Evolutionary conservation across 306 rosid genomes (phyloP).

Genomic region (Arachis hypogaea): DNA sequence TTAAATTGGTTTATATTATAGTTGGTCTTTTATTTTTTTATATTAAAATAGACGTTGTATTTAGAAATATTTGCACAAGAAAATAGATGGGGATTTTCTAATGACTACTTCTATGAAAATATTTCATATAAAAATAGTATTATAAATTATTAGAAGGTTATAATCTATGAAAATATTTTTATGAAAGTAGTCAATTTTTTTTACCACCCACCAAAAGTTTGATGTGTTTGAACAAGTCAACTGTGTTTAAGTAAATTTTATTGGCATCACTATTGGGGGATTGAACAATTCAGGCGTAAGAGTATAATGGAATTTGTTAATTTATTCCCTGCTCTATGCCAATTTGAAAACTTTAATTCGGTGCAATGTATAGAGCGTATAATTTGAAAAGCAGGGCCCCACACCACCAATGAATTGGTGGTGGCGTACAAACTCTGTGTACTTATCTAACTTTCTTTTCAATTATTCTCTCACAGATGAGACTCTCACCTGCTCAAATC

Average conservation of each 20-base stretch:
- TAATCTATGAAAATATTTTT: too few species aligned
- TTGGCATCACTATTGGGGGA: background rate
- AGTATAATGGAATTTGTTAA: constrained; percentile 2
- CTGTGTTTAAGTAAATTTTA: constrained; percentile 2
- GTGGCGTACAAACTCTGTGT: constrained; percentile 4
- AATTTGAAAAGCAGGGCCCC: constrained; percentile 21
- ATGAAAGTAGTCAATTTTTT: too few species aligned
- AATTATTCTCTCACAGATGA: constrained; percentile 29
- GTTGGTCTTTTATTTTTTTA: too few species aligned
- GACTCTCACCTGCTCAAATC: constrained; percentile 27
- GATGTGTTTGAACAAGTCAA: constrained; percentile 8
- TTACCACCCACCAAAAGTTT: background rate
- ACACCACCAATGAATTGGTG: constrained; percentile 1
- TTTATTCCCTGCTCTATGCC: constrained; percentile 19
- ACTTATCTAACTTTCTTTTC: background rate
- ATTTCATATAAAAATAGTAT: too few species aligned
- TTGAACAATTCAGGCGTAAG: constrained; percentile 6
- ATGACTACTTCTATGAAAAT: too few species aligned
- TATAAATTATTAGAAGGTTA: too few species aligned
- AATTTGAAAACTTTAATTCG: constrained; percentile 15
- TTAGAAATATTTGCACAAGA: background rate
- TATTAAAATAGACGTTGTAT: background rate
- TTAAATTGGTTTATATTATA: too few species aligned
- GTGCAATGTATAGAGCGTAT: constrained; percentile 31
- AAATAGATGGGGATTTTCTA: background rate